Percentiles rank a stretch among this genome's conserved stretches.
phyloP scores from a whole-genome alignment of 2,329 filamentous ascomycete species.

The Golovinomyces cichoracearum region DNA sequence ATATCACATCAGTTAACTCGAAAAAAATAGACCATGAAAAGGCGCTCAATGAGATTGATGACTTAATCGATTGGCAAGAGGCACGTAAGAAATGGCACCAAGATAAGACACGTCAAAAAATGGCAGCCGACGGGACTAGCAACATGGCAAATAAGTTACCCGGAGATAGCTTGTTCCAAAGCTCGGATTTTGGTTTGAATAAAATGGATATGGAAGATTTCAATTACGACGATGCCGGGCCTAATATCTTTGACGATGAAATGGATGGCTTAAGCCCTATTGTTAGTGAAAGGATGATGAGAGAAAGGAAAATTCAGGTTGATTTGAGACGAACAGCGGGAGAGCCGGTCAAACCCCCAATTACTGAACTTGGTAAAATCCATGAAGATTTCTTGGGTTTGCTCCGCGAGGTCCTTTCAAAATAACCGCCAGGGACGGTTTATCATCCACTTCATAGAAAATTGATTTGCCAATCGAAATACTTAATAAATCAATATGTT shows the following conservation, averaged over 20 bases:
- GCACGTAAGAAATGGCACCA: constrained; percentile 94
- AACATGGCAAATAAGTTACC: constrained; percentile 23
- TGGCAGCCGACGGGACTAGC: constrained; percentile 56
- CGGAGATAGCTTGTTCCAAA: constrained; percentile 37
- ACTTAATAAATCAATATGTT: too few relatives aligned
- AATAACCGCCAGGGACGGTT: constrained; percentile 18
- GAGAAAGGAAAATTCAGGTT: constrained; percentile 53
- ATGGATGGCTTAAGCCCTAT: constrained; percentile 61
- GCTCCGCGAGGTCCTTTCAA: constrained; percentile 55
- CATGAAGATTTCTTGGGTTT: constrained; percentile 57
- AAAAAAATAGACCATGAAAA: constrained; percentile 42
- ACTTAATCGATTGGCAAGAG: constrained; percentile 78
- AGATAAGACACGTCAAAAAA: constrained; percentile 94
- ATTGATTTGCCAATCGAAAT: too few relatives aligned
- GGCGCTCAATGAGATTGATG: constrained; percentile 57
- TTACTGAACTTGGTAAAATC: constrained; percentile 58
- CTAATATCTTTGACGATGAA: constrained; percentile 35
- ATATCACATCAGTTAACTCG: constrained; percentile 49
- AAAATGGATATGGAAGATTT: constrained; percentile 69
- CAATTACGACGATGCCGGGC: constrained; percentile 43
- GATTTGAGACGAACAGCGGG: constrained; percentile 55
- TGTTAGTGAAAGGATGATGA: constrained; percentile 60
- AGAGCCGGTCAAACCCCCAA: constrained; percentile 54
- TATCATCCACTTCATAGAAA: too few relatives aligned
- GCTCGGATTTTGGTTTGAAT: constrained; percentile 72